phyloP scores from a whole-genome alignment of 2,329 filamentous ascomycete genomes.

The Nakataea oryzae region DNA sequence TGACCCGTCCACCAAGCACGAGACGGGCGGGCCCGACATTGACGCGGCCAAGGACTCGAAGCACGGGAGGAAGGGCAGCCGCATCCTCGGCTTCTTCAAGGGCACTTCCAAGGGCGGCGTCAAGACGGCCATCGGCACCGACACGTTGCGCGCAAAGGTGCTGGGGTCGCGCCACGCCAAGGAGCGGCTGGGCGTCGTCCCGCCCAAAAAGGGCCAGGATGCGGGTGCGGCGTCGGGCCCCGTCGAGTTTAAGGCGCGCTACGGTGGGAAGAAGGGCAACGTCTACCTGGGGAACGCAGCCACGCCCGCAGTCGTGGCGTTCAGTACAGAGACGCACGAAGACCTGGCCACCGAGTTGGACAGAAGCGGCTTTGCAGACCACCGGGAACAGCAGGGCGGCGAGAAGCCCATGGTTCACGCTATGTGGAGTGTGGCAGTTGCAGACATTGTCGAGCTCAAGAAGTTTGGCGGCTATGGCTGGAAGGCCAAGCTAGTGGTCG shows the following conservation, averaged over 20 bases:
- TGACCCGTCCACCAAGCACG: slow-evolving; percentile 22
- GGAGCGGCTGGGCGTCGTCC: slow-evolving; percentile 61
- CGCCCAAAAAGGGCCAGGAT: slow-evolving; percentile 24
- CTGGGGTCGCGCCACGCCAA: slow-evolving; percentile 51
- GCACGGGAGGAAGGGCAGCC: slow-evolving; percentile 27
- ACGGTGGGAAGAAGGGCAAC: slow-evolving; percentile 60
- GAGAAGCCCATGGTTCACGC: slow-evolving; percentile 40
- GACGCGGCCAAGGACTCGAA: slow-evolving; percentile 30
- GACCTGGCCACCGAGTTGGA: slow-evolving; percentile 18
- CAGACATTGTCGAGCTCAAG: slow-evolving; percentile 61
- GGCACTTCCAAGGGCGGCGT: slow-evolving; percentile 60
- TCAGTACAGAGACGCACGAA: slow-evolving; percentile 39
- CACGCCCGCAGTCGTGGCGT: slow-evolving; percentile 58
- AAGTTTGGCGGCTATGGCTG: slow-evolving; percentile 76
- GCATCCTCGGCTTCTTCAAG: slow-evolving; percentile 57
- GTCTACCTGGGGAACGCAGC: slow-evolving; percentile 59
- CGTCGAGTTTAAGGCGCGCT: slow-evolving; percentile 65
- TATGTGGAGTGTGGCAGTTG: slow-evolving; percentile 59
- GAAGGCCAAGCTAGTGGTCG: slow-evolving; percentile 76
- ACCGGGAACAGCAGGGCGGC: slow-evolving; percentile 27
- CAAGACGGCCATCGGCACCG: slow-evolving; percentile 60
- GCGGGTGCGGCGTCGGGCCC: slow-evolving; percentile 48
- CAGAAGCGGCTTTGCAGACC: neutral
- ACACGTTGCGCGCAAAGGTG: slow-evolving; percentile 58
- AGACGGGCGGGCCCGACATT: slow-evolving; percentile 31